These are phyloP conservation scores for Malassezia yamatoensis DNA, from an alignment of 1,284 basidiomycete genomes.

Conservation along the genomic window DNA sequence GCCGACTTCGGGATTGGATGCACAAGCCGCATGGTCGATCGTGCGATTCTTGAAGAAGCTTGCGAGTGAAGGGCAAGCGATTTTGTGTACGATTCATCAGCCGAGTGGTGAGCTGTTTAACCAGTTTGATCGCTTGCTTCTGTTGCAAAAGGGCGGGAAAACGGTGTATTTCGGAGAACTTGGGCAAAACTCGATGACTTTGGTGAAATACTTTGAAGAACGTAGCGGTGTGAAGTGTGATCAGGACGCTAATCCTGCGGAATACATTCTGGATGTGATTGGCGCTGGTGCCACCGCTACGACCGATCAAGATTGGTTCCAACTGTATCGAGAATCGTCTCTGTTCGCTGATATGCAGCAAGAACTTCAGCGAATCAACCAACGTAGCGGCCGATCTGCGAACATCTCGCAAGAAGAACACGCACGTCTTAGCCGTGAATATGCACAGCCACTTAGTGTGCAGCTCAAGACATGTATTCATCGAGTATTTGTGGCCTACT, in stretches of 20 bases:
- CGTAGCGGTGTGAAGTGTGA: slow-evolving; percentile 54
- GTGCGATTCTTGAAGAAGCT: slow-evolving; percentile 46
- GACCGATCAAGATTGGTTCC: slow-evolving; percentile 37
- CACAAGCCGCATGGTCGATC: slow-evolving; percentile 29
- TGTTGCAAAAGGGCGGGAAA: slow-evolving; percentile 35
- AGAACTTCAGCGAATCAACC: slow-evolving; percentile 18
- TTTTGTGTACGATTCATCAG: slow-evolving; percentile 49
- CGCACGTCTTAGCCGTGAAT: slow-evolving; percentile 32
- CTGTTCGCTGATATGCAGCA: slow-evolving; percentile 19
- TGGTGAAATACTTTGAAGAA: slow-evolving; percentile 62
- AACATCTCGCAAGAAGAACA: not conserved
- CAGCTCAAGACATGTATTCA: slow-evolving; percentile 34
- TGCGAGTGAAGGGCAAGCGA: slow-evolving; percentile 39
- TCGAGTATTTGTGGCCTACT: slow-evolving; percentile 40
- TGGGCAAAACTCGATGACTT: slow-evolving; percentile 54
- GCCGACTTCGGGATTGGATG: slow-evolving; percentile 38
- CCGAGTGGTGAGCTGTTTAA: slow-evolving; percentile 41
- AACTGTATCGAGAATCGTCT: slow-evolving; percentile 27
- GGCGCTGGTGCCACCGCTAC: slow-evolving; percentile 36
- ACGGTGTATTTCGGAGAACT: slow-evolving; percentile 59
- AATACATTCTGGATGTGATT: slow-evolving; percentile 43
- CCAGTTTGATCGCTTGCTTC: slow-evolving; percentile 32
- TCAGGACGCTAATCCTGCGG: slow-evolving; percentile 31
- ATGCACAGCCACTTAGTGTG: slow-evolving; percentile 26
- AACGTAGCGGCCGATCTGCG: not conserved